phyloP scores from a whole-genome alignment of 2,329 filamentous ascomycete species.

The Helotiales sp. region DNA sequence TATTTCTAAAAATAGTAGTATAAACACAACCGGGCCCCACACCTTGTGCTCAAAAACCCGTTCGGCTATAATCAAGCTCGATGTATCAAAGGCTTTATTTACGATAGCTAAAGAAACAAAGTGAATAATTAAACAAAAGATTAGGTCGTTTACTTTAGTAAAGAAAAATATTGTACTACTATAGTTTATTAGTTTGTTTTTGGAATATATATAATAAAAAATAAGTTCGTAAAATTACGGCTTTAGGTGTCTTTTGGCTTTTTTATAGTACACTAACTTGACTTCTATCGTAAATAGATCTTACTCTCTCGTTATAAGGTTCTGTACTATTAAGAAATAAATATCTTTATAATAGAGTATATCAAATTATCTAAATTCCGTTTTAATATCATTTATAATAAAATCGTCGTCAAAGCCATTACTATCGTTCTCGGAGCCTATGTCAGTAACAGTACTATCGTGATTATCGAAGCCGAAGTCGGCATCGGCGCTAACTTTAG shows the following conservation, averaged over 20 bases:
- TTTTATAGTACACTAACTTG: conserved; percentile 27
- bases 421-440: conserved; percentile 19
- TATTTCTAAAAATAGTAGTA: no score
- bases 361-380: conserved; percentile 21
- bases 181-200: not conserved
- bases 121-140: not conserved
- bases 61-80: no score
- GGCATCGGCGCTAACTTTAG: not conserved
- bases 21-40: no score
- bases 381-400: conserved; percentile 16
- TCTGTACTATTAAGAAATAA: conserved; percentile 20
- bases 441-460: conserved; percentile 15
- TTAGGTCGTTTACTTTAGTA: not conserved
- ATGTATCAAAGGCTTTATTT: no score
- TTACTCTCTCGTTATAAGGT: conserved; percentile 15
- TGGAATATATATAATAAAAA: not conserved
- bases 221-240: conserved; percentile 24
- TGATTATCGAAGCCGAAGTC: conserved; percentile 2
- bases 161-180: not conserved
- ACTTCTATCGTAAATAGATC: conserved; percentile 30
- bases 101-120: not conserved
- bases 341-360: conserved; percentile 22
- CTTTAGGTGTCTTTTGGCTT: conserved; percentile 27
- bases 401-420: conserved; percentile 16
- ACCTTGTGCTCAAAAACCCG: no score